Evolutionary conservation across 208 protist species (phyloP).

Genomic region (Acanthamoeba rhysodes): DNA sequence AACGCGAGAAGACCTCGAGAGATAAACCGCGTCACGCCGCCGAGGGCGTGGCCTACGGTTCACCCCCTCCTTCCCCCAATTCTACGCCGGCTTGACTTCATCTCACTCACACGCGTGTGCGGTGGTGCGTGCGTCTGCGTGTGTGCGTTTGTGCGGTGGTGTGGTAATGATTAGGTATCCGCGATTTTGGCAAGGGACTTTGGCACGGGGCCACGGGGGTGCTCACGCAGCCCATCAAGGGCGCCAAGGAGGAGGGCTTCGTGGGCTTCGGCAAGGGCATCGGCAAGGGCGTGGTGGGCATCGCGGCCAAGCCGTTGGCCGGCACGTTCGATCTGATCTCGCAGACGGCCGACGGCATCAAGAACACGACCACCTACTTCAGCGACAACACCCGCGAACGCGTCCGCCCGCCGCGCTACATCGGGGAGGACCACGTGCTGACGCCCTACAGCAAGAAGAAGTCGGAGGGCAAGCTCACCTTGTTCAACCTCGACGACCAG

Average conservation of each 20-base stretch:
- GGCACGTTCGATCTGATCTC: slow-evolving; percentile 80
- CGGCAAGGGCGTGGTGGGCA: slow-evolving; percentile 71
- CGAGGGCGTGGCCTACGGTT: slow-evolving; percentile 65
- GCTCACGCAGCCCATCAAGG: slow-evolving; percentile 78
- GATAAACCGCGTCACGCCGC: slow-evolving; percentile 49
- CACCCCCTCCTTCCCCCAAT: background rate
- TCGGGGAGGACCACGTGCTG: slow-evolving; percentile 58
- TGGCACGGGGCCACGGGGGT: slow-evolving; percentile 78
- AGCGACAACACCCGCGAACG: slow-evolving; percentile 1
- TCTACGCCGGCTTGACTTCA: background rate
- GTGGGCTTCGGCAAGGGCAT: slow-evolving; percentile 73
- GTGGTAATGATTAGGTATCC: no score
- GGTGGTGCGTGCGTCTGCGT: no score
- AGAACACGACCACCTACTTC: slow-evolving; percentile 70
- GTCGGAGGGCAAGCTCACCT: slow-evolving; percentile 23
- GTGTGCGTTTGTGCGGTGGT: no score
- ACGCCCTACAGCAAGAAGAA: background rate
- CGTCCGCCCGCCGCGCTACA: slow-evolving; percentile 37
- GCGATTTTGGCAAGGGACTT: slow-evolving; percentile 74
- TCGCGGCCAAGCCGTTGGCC: slow-evolving; percentile 77
- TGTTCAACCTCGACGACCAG: slow-evolving; percentile 46
- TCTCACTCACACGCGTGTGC: background rate
- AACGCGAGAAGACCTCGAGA: slow-evolving; percentile 31
- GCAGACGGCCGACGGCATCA: slow-evolving; percentile 75
- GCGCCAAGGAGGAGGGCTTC: slow-evolving; percentile 75